A percentile compares a stretch with the other conserved stretches of the same genome.
Conservation (phyloP, 768 basidiomycete genomes). For the Sarcomyxa edulis region DNA sequence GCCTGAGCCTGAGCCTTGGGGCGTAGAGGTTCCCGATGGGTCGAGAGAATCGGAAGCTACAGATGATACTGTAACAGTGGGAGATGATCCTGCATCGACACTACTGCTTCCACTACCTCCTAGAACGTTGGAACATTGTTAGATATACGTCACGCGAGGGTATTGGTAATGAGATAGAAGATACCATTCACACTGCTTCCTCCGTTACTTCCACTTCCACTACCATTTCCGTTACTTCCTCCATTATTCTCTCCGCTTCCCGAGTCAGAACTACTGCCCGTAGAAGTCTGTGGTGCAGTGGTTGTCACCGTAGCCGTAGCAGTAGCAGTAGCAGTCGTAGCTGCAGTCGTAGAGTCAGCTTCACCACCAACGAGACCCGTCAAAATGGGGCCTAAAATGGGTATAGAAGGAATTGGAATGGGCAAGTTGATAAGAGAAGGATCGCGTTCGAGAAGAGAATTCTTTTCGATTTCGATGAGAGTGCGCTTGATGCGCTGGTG, state of each 20-base stretch:
- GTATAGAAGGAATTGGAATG: constrained; percentile 33
- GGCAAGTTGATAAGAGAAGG: constrained; percentile 33
- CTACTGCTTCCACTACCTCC: constrained; percentile 9
- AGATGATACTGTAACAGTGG: too few species aligned
- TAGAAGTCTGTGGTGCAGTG: constrained; percentile 5
- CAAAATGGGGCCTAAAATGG: constrained; percentile 32
- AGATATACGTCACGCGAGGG: too few species aligned
- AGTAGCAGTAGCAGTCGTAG: constrained; percentile 11
- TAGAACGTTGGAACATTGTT: constrained; percentile 3
- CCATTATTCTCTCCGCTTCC: constrained; percentile 8
- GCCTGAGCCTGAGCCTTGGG: too few species aligned
- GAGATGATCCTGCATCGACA: constrained; percentile 10
- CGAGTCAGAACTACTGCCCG: constrained; percentile 9
- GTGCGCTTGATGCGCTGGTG: constrained; percentile 6
- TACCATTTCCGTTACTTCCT: constrained; percentile 1
- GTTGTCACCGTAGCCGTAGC: constrained; percentile 3
- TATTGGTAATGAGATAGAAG: too few species aligned
- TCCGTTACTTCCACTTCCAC: constrained; percentile 7
- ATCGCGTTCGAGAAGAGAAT: constrained; percentile 26
- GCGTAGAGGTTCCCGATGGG: too few species aligned
- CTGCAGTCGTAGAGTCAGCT: constrained; percentile 2
- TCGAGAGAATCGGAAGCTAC: too few species aligned
- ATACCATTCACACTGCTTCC: too few species aligned
- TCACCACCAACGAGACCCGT: constrained; percentile 25
- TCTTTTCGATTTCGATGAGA: constrained; percentile 6